phyloP scores from a whole-genome alignment of 352 stramenopile species.

The Proteromonas lacertae region DNA sequence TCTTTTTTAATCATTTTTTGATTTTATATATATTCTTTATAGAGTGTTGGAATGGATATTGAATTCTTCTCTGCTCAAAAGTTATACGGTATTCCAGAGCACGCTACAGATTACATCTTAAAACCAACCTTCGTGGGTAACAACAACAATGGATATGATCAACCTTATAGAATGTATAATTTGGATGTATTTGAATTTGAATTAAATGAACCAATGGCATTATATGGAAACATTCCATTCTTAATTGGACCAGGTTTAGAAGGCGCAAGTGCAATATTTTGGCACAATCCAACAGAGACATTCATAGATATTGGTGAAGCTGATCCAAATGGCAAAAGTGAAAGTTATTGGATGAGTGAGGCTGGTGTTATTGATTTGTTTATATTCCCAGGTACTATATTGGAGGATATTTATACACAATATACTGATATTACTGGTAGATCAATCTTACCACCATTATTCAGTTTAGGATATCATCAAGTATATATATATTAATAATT shows the following conservation, averaged over 20 bases:
- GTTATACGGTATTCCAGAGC: slow-evolving; percentile 84
- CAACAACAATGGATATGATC: too few species aligned
- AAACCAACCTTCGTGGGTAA: too few species aligned
- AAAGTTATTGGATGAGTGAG: slow-evolving; percentile 66
- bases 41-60: too few species aligned
- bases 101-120: slow-evolving; percentile 60
- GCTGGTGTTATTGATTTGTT: slow-evolving; percentile 83
- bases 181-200: slow-evolving; percentile 99
- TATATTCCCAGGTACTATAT: slow-evolving; percentile 47
- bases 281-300: slow-evolving; percentile 91
- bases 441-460: slow-evolving; percentile 61
- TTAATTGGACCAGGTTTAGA: too few species aligned
- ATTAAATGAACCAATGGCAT: slow-evolving; percentile 80
- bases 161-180: slow-evolving; percentile 95
- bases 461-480: slow-evolving; percentile 29
- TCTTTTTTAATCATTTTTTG: too few species aligned
- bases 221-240: too few species aligned
- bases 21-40: too few species aligned
- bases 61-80: slow-evolving; percentile 36
- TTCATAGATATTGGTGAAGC: slow-evolving; percentile 98
- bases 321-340: slow-evolving; percentile 17
- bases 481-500: neutral
- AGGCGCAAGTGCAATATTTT: too few species aligned
- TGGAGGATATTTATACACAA: slow-evolving; percentile 34
- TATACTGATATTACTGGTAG: slow-evolving; percentile 64